A percentile compares a stretch with the other conserved stretches of the same genome.
Evolutionary conservation across 768 basidiomycete genomes (phyloP).

Genomic region (Kwoniella heveanensis): DNA sequence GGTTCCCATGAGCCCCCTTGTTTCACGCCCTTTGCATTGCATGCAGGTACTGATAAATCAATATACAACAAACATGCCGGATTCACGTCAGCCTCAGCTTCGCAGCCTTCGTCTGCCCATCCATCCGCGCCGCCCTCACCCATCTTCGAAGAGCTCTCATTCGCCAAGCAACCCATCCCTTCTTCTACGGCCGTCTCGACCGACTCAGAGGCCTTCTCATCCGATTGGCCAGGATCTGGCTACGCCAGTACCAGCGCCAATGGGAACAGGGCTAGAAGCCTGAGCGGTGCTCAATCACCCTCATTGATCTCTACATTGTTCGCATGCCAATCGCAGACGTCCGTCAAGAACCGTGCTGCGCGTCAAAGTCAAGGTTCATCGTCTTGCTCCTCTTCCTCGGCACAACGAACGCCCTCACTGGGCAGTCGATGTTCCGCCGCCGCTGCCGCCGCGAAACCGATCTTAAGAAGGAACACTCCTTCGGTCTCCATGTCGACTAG

Average conservation of each 20-base stretch:
- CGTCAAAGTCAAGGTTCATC: not conserved
- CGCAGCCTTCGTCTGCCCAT: conserved; percentile 14
- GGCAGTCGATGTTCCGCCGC: not conserved
- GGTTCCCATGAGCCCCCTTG: not conserved
- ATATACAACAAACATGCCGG: not conserved
- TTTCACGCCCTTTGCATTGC: not conserved
- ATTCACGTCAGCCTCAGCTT: not conserved
- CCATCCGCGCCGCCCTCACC: conserved; percentile 12
- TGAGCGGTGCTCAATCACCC: conserved; percentile 4
- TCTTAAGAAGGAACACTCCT: conserved; percentile 18
- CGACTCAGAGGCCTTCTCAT: conserved; percentile 14
- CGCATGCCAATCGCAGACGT: not conserved
- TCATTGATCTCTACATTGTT: conserved; percentile 8
- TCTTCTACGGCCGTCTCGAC: conserved; percentile 17
- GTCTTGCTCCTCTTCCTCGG: not conserved
- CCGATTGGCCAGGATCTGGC: conserved; percentile 4
- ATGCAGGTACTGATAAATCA: not conserved
- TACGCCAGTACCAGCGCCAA: not conserved
- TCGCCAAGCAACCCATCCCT: conserved; percentile 7
- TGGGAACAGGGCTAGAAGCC: not conserved
- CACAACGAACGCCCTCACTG: conserved; percentile 4
- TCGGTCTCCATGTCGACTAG: conserved; percentile 10
- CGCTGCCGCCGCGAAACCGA: conserved; percentile 13
- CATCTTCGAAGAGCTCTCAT: conserved; percentile 10
- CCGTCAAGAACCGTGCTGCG: not conserved